A percentile compares a stretch with the other conserved stretches of the same genome.
phyloP scores from a whole-genome alignment of 1,284 basidiomycete species.

The Stereum hirsutum region DNA sequence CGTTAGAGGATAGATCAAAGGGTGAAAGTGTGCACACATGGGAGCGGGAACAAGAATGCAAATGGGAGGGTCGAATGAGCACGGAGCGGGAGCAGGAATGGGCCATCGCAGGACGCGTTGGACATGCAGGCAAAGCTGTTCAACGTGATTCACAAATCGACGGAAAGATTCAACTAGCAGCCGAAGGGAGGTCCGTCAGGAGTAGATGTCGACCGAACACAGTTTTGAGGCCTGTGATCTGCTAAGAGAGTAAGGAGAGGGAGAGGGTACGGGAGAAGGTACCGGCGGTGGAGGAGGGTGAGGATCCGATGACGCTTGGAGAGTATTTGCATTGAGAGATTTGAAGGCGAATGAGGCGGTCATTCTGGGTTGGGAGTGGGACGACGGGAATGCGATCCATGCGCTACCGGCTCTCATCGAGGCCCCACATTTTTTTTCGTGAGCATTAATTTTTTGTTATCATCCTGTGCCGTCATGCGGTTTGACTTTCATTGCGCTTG shows the following conservation, averaged over 20 bases:
- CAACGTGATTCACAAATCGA: too few relatives aligned
- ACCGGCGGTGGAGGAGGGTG: conserved; percentile 19
- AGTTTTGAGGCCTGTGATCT: conserved; percentile 72
- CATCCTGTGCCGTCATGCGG: conserved; percentile 9
- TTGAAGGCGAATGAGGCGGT: conserved; percentile 81
- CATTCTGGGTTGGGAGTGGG: conserved; percentile 94
- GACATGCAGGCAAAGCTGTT: too few relatives aligned
- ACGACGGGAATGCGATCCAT: conserved; percentile 86
- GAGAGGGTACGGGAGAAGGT: conserved; percentile 1
- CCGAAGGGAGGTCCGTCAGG: conserved; percentile 68
- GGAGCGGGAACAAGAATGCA: too few relatives aligned
- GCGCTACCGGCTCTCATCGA: conserved; percentile 65
- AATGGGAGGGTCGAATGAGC: too few relatives aligned
- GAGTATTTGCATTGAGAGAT: conserved; percentile 72
- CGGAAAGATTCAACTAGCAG: too few relatives aligned
- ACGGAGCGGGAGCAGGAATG: too few relatives aligned
- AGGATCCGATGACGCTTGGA: conserved; percentile 61
- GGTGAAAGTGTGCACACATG: too few relatives aligned
- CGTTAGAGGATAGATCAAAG: too few relatives aligned
- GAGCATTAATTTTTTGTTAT: conserved; percentile 22
- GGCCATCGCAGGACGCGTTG: too few relatives aligned
- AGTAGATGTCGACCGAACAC: conserved; percentile 88
- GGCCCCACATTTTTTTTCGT: conserved; percentile 46
- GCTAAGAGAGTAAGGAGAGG: conserved; percentile 24
- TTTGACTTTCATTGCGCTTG: too few relatives aligned